These are phyloP conservation scores for Fusarium vanettenii DNA, from an alignment of 2,329 filamentous ascomycete species.

Conservation along the genomic window DNA sequence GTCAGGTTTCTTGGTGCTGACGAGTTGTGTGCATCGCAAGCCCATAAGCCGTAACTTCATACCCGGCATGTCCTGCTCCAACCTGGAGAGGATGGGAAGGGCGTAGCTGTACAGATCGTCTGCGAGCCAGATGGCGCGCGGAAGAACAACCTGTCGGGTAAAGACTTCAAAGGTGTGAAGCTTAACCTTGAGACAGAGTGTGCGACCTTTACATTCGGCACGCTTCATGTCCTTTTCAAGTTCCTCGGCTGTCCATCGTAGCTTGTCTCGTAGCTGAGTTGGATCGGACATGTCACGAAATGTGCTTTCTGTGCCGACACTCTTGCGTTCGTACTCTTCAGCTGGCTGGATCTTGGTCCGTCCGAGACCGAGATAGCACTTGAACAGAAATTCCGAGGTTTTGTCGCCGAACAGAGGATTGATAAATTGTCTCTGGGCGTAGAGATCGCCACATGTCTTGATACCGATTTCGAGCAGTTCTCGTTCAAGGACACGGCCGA, in stretches of 20 bases:
- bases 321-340: conserved; percentile 91
- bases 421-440: conserved; percentile 78
- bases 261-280: conserved; percentile 76
- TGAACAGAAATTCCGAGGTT: conserved; percentile 85
- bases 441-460: conserved; percentile 90
- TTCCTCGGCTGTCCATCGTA: conserved; percentile 84
- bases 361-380: conserved; percentile 87
- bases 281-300: conserved; percentile 84
- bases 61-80: conserved; percentile 84
- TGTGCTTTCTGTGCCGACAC: conserved; percentile 92
- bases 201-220: conserved; percentile 89
- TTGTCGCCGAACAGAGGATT: conserved; percentile 90
- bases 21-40: conserved; percentile 85
- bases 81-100: conserved; percentile 83
- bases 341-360: conserved; percentile 86
- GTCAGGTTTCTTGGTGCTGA: conserved; percentile 85
- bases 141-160: conserved; percentile 81
- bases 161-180: conserved; percentile 93
- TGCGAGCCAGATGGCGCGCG: conserved; percentile 76
- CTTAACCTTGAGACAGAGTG: conserved; percentile 91
- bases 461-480: conserved; percentile 90
- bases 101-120: conserved; percentile 87
- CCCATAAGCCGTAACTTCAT: conserved; percentile 90
- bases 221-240: conserved; percentile 85
- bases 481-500: conserved; percentile 93